These are phyloP conservation scores for Trifolium fragiferum DNA, from an alignment of 306 rosid species.

Conservation along the genomic window DNA sequence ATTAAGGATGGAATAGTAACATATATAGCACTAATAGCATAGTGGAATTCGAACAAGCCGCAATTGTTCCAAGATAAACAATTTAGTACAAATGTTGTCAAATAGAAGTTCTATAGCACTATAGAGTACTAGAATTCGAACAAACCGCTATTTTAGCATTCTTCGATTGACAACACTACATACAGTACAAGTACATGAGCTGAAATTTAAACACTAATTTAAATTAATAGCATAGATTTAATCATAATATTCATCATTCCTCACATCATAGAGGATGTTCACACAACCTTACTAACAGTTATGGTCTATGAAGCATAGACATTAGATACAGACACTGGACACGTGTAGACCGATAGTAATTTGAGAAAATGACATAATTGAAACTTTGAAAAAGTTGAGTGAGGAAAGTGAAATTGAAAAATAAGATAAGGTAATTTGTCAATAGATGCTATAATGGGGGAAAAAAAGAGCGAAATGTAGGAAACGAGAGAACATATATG, in stretches of 20 bases:
- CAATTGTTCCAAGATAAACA: neutral
- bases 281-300: conserved; percentile 10
- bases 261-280: conserved; percentile 29
- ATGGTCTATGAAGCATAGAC: neutral
- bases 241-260: conserved; percentile 19
- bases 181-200: conserved; percentile 7
- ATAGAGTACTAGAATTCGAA: neutral
- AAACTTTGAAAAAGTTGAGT: no score
- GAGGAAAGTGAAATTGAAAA: no score
- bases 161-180: neutral
- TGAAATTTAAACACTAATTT: neutral
- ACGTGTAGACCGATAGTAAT: no score
- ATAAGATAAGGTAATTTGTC: no score
- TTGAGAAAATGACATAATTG: no score
- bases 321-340: no score
- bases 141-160: neutral
- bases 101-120: neutral
- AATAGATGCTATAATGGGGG: no score
- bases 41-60: neutral
- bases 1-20: no score
- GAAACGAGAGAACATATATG: no score
- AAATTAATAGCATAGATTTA: conserved; percentile 29
- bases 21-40: neutral
- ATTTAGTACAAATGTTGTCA: neutral
- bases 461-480: no score